Evolutionary conservation across 305 asterid species (phyloP).

Genomic region (Plantago lanceolata): DNA sequence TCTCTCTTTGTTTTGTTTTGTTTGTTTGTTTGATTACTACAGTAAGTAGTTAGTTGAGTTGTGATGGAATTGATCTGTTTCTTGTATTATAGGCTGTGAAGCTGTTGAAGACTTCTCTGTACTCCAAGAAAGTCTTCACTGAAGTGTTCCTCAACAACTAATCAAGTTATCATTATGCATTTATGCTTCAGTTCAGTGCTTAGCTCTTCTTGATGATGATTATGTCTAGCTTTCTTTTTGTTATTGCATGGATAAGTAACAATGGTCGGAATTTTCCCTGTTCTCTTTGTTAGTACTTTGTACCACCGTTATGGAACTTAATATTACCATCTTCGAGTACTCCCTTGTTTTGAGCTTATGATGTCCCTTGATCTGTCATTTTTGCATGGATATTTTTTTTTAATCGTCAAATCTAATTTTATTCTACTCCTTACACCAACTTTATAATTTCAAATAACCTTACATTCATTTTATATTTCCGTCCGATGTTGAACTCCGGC

Average conservation of each 20-base stretch:
- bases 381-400: neutral
- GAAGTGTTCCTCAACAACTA: slow-evolving; percentile 24
- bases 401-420: too few relatives aligned
- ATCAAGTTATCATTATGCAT: neutral
- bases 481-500: too few relatives aligned
- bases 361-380: neutral
- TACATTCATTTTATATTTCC: too few relatives aligned
- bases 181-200: too few relatives aligned
- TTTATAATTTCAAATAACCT: too few relatives aligned
- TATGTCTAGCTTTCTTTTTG: neutral
- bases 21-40: neutral
- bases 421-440: too few relatives aligned
- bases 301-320: neutral
- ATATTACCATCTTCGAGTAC: neutral
- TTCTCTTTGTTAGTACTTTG: neutral
- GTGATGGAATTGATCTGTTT: too few relatives aligned
- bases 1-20: neutral
- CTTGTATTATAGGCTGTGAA: slow-evolving; percentile 25
- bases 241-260: neutral
- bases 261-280: neutral
- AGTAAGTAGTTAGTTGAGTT: too few relatives aligned
- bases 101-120: slow-evolving; percentile 32
- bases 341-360: neutral
- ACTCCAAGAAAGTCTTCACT: slow-evolving; percentile 28
- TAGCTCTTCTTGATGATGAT: neutral